Evolutionary conservation across 441 rosid species (phyloP).

Genomic region (Populus tomentosa): DNA sequence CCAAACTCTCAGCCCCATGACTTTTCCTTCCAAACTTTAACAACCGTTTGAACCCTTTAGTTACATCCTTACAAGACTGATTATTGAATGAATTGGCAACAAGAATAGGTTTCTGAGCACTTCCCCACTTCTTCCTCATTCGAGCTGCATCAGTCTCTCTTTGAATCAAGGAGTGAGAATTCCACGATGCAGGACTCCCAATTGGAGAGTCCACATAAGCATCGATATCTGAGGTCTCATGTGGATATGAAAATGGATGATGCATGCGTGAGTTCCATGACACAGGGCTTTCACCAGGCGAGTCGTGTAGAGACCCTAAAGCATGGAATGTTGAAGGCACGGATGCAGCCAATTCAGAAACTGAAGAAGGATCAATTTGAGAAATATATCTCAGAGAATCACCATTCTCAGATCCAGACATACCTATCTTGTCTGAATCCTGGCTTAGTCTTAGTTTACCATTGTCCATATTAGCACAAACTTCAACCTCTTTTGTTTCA

Average conservation of each 20-base stretch:
- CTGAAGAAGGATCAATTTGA: slow-evolving; percentile 54
- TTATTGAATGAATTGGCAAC: slow-evolving; percentile 61
- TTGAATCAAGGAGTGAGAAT: slow-evolving; percentile 60
- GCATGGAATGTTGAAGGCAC: slow-evolving; percentile 51
- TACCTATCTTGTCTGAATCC: slow-evolving; percentile 56
- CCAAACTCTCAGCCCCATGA: slow-evolving; percentile 77
- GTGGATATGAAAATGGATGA: slow-evolving; percentile 64
- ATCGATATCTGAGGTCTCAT: slow-evolving; percentile 78
- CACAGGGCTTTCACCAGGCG: slow-evolving; percentile 69
- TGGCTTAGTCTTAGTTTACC: slow-evolving; percentile 55
- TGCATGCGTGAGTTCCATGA: slow-evolving; percentile 69
- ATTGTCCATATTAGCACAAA: slow-evolving; percentile 43
- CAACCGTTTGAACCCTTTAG: slow-evolving; percentile 90
- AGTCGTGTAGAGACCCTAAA: slow-evolving; percentile 55
- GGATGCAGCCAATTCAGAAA: slow-evolving; percentile 55
- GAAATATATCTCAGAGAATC: slow-evolving; percentile 52
- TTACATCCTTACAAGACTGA: slow-evolving; percentile 77
- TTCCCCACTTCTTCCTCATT: slow-evolving; percentile 99
- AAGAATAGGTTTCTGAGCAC: slow-evolving; percentile 74
- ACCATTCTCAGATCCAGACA: slow-evolving; percentile 59
- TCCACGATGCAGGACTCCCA: slow-evolving; percentile 92
- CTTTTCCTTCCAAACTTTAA: slow-evolving; percentile 90
- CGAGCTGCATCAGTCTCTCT: slow-evolving; percentile 79
- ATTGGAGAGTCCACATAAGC: slow-evolving; percentile 81
- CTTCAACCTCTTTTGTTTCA: slow-evolving; percentile 46